Base-by-base conservation (phyloP, 257 asterid genomes). In the Perilla frutescens region DNA sequence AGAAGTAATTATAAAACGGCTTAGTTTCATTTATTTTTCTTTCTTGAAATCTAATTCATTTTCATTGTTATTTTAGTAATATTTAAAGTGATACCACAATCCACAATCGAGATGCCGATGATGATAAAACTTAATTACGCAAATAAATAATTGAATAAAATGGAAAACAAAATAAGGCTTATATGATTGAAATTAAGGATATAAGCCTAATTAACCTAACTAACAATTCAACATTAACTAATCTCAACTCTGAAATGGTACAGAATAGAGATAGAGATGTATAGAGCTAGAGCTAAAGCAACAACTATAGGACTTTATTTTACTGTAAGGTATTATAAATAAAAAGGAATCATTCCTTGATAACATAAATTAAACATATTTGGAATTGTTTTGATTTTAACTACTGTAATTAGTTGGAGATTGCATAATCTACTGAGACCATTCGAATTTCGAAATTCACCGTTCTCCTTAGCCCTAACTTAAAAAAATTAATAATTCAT, bases 161-260 rank as follows among this genome's bases (percentile, higher is more conserved):
- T 43, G 26, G 40, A 32, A 64, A 26, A 0, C 44, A 32, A 26
- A 11, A 43, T 2, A 26, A 2, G 37, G 12, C 9, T 5, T 20
- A 9, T 64, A 10, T 20, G 8, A 10, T 8, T 65, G 58, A 65
- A 47, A n/a, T n/a, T n/a, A n/a, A 62, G 15, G 68, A 62, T 9
- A 14, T 4, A 13, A 36, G 15, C 37, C 37, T 41, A n/a, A n/a
- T n/a, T n/a, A 62, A 62, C 37, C 15, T 62, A 62, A 15, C 68
- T 15, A 62, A 62, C 68, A 62, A 8, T 62, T 73, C 36, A 61
- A 44, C 8, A 61, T 72, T 36, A 37, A 37, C 45, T 12, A 4
- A 34, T 34, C 37, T 4, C 1, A 34, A 34, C 4, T 72, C 12
- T 7, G 7, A 36, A 56, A 3, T 31, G 32, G 67, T 36, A 13